These are phyloP conservation scores for Leccinum griseonigrum DNA, from an alignment of 1,284 basidiomycete genomes.

Conservation along the genomic window DNA sequence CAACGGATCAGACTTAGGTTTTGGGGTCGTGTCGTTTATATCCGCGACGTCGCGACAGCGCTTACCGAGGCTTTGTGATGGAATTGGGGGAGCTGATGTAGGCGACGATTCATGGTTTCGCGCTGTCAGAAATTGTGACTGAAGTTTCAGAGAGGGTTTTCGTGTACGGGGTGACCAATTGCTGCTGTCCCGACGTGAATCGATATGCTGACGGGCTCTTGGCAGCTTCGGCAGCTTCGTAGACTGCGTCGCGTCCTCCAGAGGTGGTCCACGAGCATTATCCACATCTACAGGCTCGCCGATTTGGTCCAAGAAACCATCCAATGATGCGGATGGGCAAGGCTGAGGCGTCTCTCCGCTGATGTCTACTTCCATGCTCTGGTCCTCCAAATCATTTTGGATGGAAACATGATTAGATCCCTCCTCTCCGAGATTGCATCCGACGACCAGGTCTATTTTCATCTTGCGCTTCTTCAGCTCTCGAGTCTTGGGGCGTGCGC, in stretches of 20 bases:
- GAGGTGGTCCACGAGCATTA: not conserved
- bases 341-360: constrained; percentile 20
- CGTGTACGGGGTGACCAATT: constrained; percentile 24
- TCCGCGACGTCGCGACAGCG: constrained; percentile 25
- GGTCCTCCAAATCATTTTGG: constrained; percentile 54
- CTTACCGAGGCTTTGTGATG: constrained; percentile 26
- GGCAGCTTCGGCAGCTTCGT: constrained; percentile 4
- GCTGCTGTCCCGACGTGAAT: constrained; percentile 5
- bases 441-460: constrained; percentile 21
- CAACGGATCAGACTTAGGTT: constrained; percentile 19
- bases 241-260: constrained; percentile 2
- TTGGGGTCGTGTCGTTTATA: constrained; percentile 11
- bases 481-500: constrained; percentile 50
- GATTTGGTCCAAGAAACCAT: constrained; percentile 8
- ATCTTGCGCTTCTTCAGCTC: constrained; percentile 55
- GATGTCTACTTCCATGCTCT: constrained; percentile 59
- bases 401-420: constrained; percentile 45
- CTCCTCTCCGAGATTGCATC: constrained; percentile 33
- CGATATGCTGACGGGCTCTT: constrained; percentile 1
- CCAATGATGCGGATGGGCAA: constrained; percentile 13
- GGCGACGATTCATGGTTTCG: constrained; percentile 9
- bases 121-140: constrained; percentile 18
- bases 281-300: constrained; percentile 16
- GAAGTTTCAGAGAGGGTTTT: constrained; percentile 36
- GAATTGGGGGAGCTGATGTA: constrained; percentile 6